Percentiles rank a stretch among this genome's conserved stretches.
Conservation (phyloP, 345 rosid species). For the Geranium rotundifolium region DNA sequence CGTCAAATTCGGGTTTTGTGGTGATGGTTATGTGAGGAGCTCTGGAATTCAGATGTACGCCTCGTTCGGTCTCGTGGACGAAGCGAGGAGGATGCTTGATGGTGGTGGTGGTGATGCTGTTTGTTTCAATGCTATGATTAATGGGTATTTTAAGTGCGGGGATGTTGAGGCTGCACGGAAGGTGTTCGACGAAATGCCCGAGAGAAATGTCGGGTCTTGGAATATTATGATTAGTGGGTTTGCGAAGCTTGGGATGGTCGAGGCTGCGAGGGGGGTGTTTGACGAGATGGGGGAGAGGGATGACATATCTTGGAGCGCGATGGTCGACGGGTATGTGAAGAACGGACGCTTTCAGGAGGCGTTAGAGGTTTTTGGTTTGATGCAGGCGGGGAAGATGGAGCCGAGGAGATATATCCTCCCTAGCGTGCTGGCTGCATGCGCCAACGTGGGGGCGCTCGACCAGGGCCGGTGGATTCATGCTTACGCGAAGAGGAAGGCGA, state of each 20-base stretch:
- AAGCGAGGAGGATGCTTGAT: constrained; percentile 27
- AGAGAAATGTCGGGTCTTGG: constrained; percentile 28
- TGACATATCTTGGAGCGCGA: constrained; percentile 43
- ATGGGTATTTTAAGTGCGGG: constrained; percentile 32
- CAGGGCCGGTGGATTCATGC: constrained; percentile 39
- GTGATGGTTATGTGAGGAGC: constrained; percentile 32
- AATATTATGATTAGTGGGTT: constrained; percentile 33
- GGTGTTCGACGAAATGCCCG: constrained; percentile 21
- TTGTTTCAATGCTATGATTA: constrained; percentile 30
- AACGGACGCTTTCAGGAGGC: constrained; percentile 27
- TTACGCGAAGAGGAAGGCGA: constrained; percentile 18
- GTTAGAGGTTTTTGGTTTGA: constrained; percentile 23
- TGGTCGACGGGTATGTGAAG: constrained; percentile 35
- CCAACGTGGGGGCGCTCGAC: constrained; percentile 33
- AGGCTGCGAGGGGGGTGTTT: constrained; percentile 34
- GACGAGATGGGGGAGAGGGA: constrained; percentile 26
- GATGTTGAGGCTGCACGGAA: constrained; percentile 22
- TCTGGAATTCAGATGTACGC: constrained; percentile 48
- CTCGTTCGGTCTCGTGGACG: constrained; percentile 15
- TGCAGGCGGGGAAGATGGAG: constrained; percentile 24
- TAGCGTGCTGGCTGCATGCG: constrained; percentile 28
- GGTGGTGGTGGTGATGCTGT: constrained; percentile 22
- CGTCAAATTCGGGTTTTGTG: constrained; percentile 26
- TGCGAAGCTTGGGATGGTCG: constrained; percentile 23
- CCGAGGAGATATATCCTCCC: constrained; percentile 26